Evolutionary conservation across 2,329 filamentous ascomycete species (phyloP).

Genomic region (Xylariaceae sp.): DNA sequence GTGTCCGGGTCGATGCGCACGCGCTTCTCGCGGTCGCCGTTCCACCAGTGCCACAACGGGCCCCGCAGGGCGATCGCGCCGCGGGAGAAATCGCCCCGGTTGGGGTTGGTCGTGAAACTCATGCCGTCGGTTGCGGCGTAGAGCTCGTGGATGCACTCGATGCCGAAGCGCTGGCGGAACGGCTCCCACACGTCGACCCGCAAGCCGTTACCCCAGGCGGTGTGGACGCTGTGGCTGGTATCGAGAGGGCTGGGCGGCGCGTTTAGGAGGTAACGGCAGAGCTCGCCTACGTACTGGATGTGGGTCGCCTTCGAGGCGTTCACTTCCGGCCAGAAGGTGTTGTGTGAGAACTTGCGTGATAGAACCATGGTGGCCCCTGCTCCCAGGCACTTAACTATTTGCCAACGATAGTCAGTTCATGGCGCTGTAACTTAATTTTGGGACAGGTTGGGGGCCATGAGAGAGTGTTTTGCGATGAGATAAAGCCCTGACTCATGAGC

Average conservation of each 20-base stretch:
- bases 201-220: slow-evolving; percentile 68
- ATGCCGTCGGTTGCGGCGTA: slow-evolving; percentile 77
- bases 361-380: slow-evolving; percentile 59
- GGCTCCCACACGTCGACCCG: slow-evolving; percentile 68
- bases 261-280: slow-evolving; percentile 72
- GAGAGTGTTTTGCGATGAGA: not conserved
- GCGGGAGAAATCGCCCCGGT: slow-evolving; percentile 62
- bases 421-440: not conserved
- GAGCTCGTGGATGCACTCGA: slow-evolving; percentile 68
- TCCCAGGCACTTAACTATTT: slow-evolving; percentile 47
- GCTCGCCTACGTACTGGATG: slow-evolving; percentile 79
- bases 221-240: slow-evolving; percentile 56
- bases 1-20: slow-evolving; percentile 71
- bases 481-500: not conserved
- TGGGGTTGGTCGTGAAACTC: slow-evolving; percentile 59
- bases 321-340: slow-evolving; percentile 72
- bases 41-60: slow-evolving; percentile 54
- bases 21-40: slow-evolving; percentile 61
- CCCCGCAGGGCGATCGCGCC: slow-evolving; percentile 71
- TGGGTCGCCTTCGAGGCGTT: slow-evolving; percentile 66
- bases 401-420: not conserved
- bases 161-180: slow-evolving; percentile 65
- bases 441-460: too few species aligned
- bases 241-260: slow-evolving; percentile 64
- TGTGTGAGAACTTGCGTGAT: slow-evolving; percentile 67